These are phyloP conservation scores for Suhomyces kilbournensis DNA, from an alignment of 805 yeast species.

Conservation along the genomic window DNA sequence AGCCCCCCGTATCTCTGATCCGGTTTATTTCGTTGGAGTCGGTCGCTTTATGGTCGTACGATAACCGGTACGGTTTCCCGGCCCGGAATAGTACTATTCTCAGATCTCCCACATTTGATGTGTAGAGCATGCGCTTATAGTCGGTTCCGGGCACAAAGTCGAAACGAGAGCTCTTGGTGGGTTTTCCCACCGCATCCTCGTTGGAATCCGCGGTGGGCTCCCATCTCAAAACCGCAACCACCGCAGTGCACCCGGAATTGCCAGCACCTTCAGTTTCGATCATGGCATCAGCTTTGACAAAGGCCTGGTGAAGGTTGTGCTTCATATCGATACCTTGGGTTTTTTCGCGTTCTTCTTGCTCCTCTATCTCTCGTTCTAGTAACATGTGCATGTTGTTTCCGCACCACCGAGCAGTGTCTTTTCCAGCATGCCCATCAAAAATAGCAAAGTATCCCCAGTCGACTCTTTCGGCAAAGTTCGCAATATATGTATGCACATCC, in stretches of 20 bases:
- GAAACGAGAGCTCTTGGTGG: constrained; percentile 23
- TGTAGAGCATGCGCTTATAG: constrained; percentile 75
- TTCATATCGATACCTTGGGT: constrained; percentile 60
- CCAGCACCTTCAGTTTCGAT: constrained; percentile 62
- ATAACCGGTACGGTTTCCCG: constrained; percentile 73
- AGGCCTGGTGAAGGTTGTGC: constrained; percentile 64
- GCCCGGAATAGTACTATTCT: constrained; percentile 73
- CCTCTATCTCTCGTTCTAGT: constrained; percentile 52
- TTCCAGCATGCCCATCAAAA: constrained; percentile 97
- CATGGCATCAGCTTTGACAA: constrained; percentile 69
- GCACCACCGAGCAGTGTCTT: constrained; percentile 91
- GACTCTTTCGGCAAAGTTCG: constrained; percentile 83
- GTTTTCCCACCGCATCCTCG: constrained; percentile 8
- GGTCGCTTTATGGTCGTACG: constrained; percentile 92
- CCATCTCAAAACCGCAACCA: constrained; percentile 88
- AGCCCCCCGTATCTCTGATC: constrained; percentile 76
- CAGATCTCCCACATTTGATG: constrained; percentile 95
- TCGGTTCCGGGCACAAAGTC: constrained; percentile 47
- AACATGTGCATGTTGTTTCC: constrained; percentile 78
- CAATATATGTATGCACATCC: constrained; percentile 90
- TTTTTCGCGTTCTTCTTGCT: constrained; percentile 5
- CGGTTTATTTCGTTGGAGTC: constrained; percentile 76
- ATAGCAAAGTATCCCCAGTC: constrained; percentile 96
- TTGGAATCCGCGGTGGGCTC: constrained; percentile 40
- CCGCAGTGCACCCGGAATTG: constrained; percentile 91